Conservation (phyloP, 202 grass and related monocot species). For the Tripidium arundinaceum region DNA sequence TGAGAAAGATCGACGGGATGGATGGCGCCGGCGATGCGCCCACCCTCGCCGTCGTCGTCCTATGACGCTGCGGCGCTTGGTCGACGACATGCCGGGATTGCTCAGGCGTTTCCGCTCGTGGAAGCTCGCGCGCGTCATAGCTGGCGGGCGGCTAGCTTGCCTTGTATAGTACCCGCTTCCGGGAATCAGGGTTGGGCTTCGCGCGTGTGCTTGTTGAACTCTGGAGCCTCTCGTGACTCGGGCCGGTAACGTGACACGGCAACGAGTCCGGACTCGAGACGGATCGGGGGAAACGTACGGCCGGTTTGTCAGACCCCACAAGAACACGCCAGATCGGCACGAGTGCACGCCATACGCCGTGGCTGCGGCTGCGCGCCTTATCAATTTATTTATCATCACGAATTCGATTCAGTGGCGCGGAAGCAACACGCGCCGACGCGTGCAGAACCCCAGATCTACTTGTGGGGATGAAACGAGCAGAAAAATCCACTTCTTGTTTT, state of each 20-base stretch:
- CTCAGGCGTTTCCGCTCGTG: background rate
- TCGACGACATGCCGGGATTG: background rate
- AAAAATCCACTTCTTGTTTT: too few relatives aligned
- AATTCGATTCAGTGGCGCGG: too few relatives aligned
- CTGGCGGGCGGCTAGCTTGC: background rate
- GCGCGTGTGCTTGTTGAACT: background rate
- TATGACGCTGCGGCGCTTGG: background rate
- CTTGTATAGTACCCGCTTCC: background rate
- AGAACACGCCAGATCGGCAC: too few relatives aligned
- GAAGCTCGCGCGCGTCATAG: background rate
- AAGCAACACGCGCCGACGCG: too few relatives aligned
- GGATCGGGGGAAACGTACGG: background rate
- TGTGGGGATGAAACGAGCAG: too few relatives aligned
- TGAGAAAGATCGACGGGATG: background rate
- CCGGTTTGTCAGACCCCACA: background rate
- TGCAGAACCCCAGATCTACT: too few relatives aligned
- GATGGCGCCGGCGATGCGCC: background rate
- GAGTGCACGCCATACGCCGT: too few relatives aligned
- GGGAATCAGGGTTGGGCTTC: background rate
- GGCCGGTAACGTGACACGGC: too few relatives aligned
- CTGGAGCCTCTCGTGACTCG: background rate
- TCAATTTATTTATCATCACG: too few relatives aligned
- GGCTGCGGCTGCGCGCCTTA: too few relatives aligned
- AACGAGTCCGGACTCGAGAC: background rate
- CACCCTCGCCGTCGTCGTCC: background rate